Base-by-base conservation (phyloP, 208 protist genomes). In the Porcisia deanei region DNA sequence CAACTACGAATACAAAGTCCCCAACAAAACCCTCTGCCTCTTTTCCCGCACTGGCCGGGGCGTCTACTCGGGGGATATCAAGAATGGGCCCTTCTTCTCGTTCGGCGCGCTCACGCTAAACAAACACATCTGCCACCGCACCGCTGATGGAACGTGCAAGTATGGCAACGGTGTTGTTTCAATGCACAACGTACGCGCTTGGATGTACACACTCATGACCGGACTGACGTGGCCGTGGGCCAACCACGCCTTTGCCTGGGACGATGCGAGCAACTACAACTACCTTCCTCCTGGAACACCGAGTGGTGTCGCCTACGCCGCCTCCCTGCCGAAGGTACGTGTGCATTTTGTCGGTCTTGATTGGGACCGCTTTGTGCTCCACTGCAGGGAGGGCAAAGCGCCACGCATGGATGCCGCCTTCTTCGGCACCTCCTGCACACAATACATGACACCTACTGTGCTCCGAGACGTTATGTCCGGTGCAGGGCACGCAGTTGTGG, bases 241-340 rank as follows among this genome's bases (percentile, higher is more conserved):
- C 39, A 93, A 98, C 74, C 93, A 97, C 84, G 82, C 83, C 58
- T 96, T 96, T 75, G 92, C 92, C 41, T 98, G 94, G 93, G 94
- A 98, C 76, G 89, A 95, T 65, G 71, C 81, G 30, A 54, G 55
- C 4, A 84, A 94, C 77, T 96, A 95, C 88, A 96, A 96, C 80
- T 92, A 91, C 70, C 86, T 97, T 12, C 93, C 93, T 7, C 83
- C 83, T 47, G 88, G 85, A 10, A 92, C 91, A 0, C 94, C 89
- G 20, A 91, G 78, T 41, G 82, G 83, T 3, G 81, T 91, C 25
- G 81, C 76, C 57, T 88, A 93, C 76, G 47, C 79, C 47, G 85
- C 88, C 22, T 30, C 69, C 20, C 82, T 96, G 60, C 91, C 91
- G 14, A 74, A 75, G 37, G 88, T 92, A 41, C 74, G 74, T 0